These are phyloP conservation scores for Schizophyllum amplum DNA, from an alignment of 1,284 basidiomycete genomes.

Conservation along the genomic window DNA sequence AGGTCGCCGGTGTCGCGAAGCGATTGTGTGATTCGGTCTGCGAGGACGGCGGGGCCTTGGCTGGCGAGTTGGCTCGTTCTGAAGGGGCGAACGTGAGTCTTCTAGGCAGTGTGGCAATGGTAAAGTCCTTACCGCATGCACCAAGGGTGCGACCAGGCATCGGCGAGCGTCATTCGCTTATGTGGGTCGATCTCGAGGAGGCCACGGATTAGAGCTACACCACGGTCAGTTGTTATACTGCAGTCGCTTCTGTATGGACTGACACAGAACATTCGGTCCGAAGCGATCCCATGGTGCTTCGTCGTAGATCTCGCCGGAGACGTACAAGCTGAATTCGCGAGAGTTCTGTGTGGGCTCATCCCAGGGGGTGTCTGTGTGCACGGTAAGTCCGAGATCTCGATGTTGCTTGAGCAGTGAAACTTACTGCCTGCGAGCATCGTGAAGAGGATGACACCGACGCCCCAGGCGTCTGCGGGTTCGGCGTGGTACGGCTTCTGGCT, in stretches of 20 bases:
- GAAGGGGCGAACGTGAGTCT: neutral
- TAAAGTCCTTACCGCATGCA: slow-evolving; percentile 47
- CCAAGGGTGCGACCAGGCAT: slow-evolving; percentile 76
- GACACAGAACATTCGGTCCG: slow-evolving; percentile 51
- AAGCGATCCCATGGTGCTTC: slow-evolving; percentile 83
- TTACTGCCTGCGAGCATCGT: slow-evolving; percentile 87
- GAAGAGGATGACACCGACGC: slow-evolving; percentile 92
- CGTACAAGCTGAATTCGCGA: slow-evolving; percentile 74
- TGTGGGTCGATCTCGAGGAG: slow-evolving; percentile 72
- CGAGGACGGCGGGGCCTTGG: slow-evolving; percentile 44
- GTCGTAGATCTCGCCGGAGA: slow-evolving; percentile 68
- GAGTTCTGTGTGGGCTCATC: slow-evolving; percentile 83
- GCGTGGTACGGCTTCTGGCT: slow-evolving; percentile 67
- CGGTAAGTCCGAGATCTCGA: neutral
- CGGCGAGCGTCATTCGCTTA: slow-evolving; percentile 61
- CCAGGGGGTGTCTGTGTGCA: slow-evolving; percentile 85
- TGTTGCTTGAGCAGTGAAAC: slow-evolving; percentile 23
- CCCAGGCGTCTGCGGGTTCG: slow-evolving; percentile 95
- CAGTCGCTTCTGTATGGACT: slow-evolving; percentile 16
- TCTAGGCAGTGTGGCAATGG: neutral
- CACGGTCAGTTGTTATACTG: neutral
- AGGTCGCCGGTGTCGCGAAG: slow-evolving; percentile 64
- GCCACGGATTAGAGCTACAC: slow-evolving; percentile 59
- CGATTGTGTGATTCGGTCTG: slow-evolving; percentile 61
- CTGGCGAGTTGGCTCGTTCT: slow-evolving; percentile 68